phyloP scores from a whole-genome alignment of 2,329 filamentous ascomycete species.

The Paraconiothyrium sp. region DNA sequence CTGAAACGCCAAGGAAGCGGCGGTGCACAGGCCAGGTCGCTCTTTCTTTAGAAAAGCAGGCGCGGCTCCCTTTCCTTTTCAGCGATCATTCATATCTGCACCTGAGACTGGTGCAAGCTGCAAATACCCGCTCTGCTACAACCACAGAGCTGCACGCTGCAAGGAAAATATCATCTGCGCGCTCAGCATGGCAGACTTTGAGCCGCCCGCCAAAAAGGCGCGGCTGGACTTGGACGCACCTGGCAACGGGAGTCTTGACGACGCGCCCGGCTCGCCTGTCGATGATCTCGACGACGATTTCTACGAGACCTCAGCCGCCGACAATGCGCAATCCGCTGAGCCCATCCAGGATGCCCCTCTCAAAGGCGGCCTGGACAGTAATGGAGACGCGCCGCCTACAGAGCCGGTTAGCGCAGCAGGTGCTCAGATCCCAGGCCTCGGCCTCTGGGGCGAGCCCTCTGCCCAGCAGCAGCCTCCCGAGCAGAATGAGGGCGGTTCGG shows the following conservation, averaged over 20 bases:
- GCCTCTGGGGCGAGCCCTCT: constrained; percentile 37
- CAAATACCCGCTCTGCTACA: constrained; percentile 28
- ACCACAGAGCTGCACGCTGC: constrained; percentile 39
- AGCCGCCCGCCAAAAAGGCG: constrained; percentile 54
- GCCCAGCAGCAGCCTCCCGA: constrained; percentile 25
- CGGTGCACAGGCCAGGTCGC: constrained; percentile 23
- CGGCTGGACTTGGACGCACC: constrained; percentile 50
- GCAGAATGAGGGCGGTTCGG: constrained; percentile 33
- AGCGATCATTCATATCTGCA: constrained; percentile 36
- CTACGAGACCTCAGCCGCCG: constrained; percentile 46
- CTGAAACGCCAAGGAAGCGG: constrained; percentile 32
- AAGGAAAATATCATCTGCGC: constrained; percentile 20
- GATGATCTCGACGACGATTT: constrained; percentile 53
- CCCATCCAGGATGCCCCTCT: constrained; percentile 6
- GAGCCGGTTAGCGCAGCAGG: constrained; percentile 34
- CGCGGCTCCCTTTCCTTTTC: constrained; percentile 18
- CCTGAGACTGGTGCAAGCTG: constrained; percentile 40
- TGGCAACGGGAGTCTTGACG: constrained; percentile 45
- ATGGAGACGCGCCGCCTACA: constrained; percentile 23
- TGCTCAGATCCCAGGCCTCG: constrained; percentile 47
- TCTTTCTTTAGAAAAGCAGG: constrained; percentile 37
- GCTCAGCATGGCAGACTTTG: constrained; percentile 47
- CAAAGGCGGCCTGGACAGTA: constrained; percentile 12
- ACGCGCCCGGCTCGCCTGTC: constrained; percentile 50
- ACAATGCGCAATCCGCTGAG: constrained; percentile 27